Conservation (phyloP, 495 filamentous ascomycete species). For the Eremomyces bilateralis region DNA sequence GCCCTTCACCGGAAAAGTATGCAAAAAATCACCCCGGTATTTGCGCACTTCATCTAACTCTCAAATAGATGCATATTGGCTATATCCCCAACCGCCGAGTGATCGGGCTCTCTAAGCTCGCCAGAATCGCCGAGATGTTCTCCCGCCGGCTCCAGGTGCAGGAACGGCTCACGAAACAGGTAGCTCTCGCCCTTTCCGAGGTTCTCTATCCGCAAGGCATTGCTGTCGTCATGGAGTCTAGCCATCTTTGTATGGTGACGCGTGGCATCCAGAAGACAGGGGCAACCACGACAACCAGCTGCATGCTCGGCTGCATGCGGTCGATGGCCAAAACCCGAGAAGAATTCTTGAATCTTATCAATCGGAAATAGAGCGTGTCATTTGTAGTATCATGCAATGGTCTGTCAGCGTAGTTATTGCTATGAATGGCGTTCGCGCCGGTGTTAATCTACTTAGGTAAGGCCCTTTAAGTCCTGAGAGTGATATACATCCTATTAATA, state of each 20-base stretch:
- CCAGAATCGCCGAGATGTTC: conserved; percentile 94
- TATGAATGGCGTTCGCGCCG: not conserved
- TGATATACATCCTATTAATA: no score
- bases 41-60: not conserved
- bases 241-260: conserved; percentile 98
- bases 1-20: conserved; percentile 80
- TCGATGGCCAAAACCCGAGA: conserved; percentile 38
- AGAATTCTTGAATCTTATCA: conserved; percentile 2
- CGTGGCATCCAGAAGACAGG: conserved; percentile 78
- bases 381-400: conserved; percentile 4
- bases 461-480: no score
- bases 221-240: conserved; percentile 89
- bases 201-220: conserved; percentile 81
- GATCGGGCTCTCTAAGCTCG: conserved; percentile 86
- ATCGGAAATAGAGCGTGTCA: conserved; percentile 1
- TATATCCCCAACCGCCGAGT: conserved; percentile 82
- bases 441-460: not conserved
- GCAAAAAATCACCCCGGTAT: conserved; percentile 4
- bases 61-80: conserved; percentile 75
- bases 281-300: conserved; percentile 78
- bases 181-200: conserved; percentile 81
- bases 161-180: conserved; percentile 90
- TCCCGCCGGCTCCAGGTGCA: conserved; percentile 81
- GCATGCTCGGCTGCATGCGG: conserved; percentile 84
- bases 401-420: not conserved